These are phyloP conservation scores for Kluyveromyces wickerhamii DNA, from an alignment of 805 yeast species.

Conservation along the genomic window DNA sequence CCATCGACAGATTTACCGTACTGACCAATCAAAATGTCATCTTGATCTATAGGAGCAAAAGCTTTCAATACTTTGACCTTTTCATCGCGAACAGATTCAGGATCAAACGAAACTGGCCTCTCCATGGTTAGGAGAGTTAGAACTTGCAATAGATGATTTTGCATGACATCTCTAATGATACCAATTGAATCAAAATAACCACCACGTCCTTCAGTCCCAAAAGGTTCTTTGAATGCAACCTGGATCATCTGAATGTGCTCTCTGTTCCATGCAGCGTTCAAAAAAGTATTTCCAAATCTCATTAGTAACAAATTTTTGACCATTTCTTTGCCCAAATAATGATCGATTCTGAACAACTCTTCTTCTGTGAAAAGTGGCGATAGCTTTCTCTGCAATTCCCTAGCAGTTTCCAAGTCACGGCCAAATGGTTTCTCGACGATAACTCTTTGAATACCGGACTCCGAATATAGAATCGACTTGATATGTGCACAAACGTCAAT, in stretches of 20 bases:
- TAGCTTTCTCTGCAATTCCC: conserved; percentile 65
- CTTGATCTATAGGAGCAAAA: conserved; percentile 54
- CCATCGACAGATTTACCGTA: conserved; percentile 82
- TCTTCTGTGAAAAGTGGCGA: conserved; percentile 86
- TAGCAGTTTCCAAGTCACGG: conserved; percentile 72
- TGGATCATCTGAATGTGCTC: conserved; percentile 73
- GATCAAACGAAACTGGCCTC: conserved; percentile 82
- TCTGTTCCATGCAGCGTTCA: conserved; percentile 84
- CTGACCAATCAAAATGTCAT: conserved; percentile 79
- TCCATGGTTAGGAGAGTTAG: conserved; percentile 91
- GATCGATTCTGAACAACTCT: conserved; percentile 93
- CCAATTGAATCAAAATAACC: conserved; percentile 96
- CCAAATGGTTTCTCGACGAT: conserved; percentile 98
- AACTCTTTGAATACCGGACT: conserved; percentile 64
- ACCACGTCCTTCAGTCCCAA: conserved; percentile 98
- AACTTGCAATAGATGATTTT: conserved; percentile 91
- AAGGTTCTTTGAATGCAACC: conserved; percentile 93
- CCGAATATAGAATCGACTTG: conserved; percentile 59
- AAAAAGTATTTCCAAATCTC: conserved; percentile 84
- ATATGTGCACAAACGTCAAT: conserved; percentile 67
- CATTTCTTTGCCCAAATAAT: conserved; percentile 96
- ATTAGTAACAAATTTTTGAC: conserved; percentile 86
- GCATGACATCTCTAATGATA: conserved; percentile 96
- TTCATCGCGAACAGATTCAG: conserved; percentile 93
- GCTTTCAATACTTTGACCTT: conserved; percentile 89